Conservation (phyloP, 768 basidiomycete genomes). For the Pulveroboletus ravenelii region DNA sequence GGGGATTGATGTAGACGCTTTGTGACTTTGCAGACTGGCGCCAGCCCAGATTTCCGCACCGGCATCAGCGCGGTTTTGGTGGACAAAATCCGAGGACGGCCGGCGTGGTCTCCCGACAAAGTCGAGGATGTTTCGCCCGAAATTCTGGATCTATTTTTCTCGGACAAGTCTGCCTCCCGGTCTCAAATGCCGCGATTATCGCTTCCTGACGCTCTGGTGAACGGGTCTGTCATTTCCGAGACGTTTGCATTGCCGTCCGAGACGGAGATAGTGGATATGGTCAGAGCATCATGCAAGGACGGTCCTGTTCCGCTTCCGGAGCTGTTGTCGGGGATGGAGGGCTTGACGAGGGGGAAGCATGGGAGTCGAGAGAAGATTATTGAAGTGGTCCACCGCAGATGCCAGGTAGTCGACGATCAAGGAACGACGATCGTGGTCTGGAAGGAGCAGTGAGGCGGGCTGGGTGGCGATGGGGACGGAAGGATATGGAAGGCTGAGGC, state of each 20-base stretch:
- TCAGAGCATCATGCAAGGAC: conserved; percentile 37
- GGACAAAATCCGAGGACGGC: conserved; percentile 47
- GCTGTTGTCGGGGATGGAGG: conserved; percentile 22
- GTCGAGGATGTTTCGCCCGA: conserved; percentile 56
- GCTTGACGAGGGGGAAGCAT: conserved; percentile 32
- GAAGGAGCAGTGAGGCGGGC: conserved; percentile 18
- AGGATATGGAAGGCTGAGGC: too few relatives aligned
- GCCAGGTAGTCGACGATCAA: conserved; percentile 53
- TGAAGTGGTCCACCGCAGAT: conserved; percentile 70
- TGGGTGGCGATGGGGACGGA: conserved; percentile 14
- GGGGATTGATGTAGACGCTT: conserved; percentile 12
- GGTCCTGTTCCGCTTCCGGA: conserved; percentile 34
- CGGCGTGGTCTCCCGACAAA: conserved; percentile 67
- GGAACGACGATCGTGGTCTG: conserved; percentile 22
- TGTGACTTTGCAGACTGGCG: conserved; percentile 50
- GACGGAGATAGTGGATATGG: conserved; percentile 58
- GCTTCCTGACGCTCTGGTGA: conserved; percentile 33
- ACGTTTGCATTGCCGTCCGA: conserved; percentile 72
- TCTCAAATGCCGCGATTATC: conserved; percentile 42
- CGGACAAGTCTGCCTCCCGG: conserved; percentile 44
- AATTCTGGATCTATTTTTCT: conserved; percentile 67
- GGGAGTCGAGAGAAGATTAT: conserved; percentile 73
- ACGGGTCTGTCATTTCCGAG: conserved; percentile 30
- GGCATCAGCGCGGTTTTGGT: conserved; percentile 73
- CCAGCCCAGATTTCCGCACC: conserved; percentile 75